Evolutionary conservation across 768 basidiomycete genomes (phyloP), one percentile per base, ranked within the genome.

Genomic region (Daedaleopsis nitida): DNA sequence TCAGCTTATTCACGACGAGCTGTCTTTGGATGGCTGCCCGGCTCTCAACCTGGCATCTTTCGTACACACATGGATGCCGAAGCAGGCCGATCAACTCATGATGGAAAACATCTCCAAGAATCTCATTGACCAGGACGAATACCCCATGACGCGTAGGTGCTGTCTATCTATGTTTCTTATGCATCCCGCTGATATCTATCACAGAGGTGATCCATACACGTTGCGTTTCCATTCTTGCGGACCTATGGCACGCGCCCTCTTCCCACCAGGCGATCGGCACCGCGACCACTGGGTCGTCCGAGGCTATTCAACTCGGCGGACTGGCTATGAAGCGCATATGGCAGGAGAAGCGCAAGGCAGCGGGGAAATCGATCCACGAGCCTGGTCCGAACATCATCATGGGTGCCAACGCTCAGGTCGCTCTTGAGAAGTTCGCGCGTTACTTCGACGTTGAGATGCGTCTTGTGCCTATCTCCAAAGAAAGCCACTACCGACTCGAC

Each of bases 401-500:
- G 80, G 85, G 85, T 27, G 83, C 87, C 43, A 87, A 88, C 65
- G 87, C 87, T 3, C 87, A 89, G 63, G 86, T 88, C 50, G 85
- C 86, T 3, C 77, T 88, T 38, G 87, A 88, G 72, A 88, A 87
- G 72, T 88, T 87, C 62, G 88, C 87, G 7, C 76, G 86, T 39
- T 83, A 85, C 73, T 86, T 86, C 55, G 86, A 88, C 45, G 86
- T 88, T 43, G 88, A 89, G 65, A 79, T 75, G 51, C 75, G 86
- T 11, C 78, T 87, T 6, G 87, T 89, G 1, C 88, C 88, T 3
- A 80, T 89, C 65, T 82, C 80, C 45, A 77, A 75, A n/a, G 84
- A 84, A 69, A 88, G 79, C 73, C 87, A 91, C 39, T 92, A 94
- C 66, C 84, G 91, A 56, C 87, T 96, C 69, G 88, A 89, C 59